A percentile compares a stretch with the other conserved stretches of the same genome.
phyloP scores from a whole-genome alignment of 2,329 filamentous ascomycete genomes.

The Fusarium pseudoanthophilum region DNA sequence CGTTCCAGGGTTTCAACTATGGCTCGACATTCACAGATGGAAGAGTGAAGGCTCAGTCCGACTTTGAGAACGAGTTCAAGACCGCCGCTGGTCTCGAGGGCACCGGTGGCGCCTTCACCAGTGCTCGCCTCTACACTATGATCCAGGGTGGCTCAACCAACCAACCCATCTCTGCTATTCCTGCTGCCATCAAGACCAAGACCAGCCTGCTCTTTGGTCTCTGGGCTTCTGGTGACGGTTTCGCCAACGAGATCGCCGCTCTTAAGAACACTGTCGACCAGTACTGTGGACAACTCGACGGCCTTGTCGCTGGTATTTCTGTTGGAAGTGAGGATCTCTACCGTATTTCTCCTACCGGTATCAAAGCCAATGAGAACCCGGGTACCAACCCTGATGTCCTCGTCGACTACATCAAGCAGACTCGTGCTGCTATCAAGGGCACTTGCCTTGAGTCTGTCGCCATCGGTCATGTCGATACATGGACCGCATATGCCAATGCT shows the following conservation, averaged over 20 bases:
- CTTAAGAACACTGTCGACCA: constrained; percentile 74
- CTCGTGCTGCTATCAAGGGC: constrained; percentile 70
- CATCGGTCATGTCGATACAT: constrained; percentile 90
- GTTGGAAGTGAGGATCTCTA: constrained; percentile 90
- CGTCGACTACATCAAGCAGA: constrained; percentile 75
- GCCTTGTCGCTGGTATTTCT: constrained; percentile 81
- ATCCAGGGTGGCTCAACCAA: constrained; percentile 74
- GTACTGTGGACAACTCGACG: constrained; percentile 74
- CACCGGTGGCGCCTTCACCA: constrained; percentile 71
- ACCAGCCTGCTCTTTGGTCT: constrained; percentile 84
- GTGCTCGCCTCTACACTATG: constrained; percentile 80
- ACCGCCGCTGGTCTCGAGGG: constrained; percentile 71
- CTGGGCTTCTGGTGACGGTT: constrained; percentile 79
- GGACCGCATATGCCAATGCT: constrained; percentile 80
- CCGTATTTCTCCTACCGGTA: constrained; percentile 77
- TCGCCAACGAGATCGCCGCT: constrained; percentile 79
- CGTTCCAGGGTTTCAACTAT: constrained; percentile 78
- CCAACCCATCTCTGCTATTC: constrained; percentile 77
- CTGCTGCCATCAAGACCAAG: constrained; percentile 82
- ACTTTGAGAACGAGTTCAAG: constrained; percentile 78
- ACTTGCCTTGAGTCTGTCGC: constrained; percentile 67
- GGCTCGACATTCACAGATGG: constrained; percentile 71
- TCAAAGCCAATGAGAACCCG: constrained; percentile 68
- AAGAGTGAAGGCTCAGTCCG: constrained; percentile 66
- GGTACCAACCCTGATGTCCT: constrained; percentile 73